Conservation (phyloP, 2,329 filamentous ascomycete species). For the Fusarium secorum region DNA sequence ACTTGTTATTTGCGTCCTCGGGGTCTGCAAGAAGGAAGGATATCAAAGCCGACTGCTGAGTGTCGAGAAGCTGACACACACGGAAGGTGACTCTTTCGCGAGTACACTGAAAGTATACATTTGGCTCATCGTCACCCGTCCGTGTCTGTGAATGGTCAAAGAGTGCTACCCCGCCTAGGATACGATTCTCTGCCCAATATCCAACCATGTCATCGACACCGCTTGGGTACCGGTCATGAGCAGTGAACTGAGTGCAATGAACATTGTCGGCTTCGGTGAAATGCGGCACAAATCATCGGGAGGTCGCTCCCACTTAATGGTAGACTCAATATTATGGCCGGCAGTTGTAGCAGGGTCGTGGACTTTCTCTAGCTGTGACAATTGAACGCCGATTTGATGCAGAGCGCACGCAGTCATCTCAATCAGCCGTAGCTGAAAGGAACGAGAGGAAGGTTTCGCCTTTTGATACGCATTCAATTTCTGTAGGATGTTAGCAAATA, state of each 20-base stretch:
- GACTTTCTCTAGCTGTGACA: background rate
- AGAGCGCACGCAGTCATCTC: background rate
- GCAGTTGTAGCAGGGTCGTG: background rate
- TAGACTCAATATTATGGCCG: background rate
- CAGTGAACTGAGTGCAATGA: conserved; percentile 5
- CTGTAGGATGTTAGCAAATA: background rate
- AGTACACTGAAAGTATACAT: conserved; percentile 12
- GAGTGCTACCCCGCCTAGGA: conserved; percentile 11
- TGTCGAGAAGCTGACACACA: conserved; percentile 12
- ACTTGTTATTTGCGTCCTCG: background rate
- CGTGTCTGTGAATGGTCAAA: conserved; percentile 4
- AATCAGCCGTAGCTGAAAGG: background rate
- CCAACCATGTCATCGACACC: conserved; percentile 7
- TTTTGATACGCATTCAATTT: background rate
- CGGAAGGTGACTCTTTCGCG: conserved; percentile 4
- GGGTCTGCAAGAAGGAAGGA: background rate
- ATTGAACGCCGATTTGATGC: background rate
- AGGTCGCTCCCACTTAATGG: conserved; percentile 3
- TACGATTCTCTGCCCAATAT: conserved; percentile 18
- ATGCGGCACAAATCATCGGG: background rate
- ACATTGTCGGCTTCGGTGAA: background rate
- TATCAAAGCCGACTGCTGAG: conserved; percentile 7
- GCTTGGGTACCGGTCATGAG: conserved; percentile 7
- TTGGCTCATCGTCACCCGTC: background rate
- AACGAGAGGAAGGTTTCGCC: accelerated